A percentile compares a stretch with the other conserved stretches of the same genome.
Evolutionary conservation across 228 moss, liverwort and hornwort genomes (phyloP).

Genomic region (Sphagnum magellanicum): DNA sequence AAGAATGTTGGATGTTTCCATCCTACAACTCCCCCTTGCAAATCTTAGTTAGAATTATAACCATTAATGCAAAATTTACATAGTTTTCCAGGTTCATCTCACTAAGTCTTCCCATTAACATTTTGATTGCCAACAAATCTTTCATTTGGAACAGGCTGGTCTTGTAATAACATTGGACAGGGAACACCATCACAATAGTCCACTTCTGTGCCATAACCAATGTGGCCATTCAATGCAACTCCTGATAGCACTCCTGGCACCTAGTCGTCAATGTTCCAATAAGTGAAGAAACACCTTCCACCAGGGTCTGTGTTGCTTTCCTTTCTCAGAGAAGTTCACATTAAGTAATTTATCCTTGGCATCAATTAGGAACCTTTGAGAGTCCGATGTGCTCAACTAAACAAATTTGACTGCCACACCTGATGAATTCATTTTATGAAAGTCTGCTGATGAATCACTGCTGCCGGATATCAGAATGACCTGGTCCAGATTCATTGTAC

Average conservation of each 20-base stretch:
- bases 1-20: no score
- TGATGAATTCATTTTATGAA: constrained; percentile 20
- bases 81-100: neutral
- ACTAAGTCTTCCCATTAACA: neutral
- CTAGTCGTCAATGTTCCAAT: constrained; percentile 45
- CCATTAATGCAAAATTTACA: neutral
- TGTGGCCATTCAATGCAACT: constrained; percentile 17
- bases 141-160: constrained; percentile 10
- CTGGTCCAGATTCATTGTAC: constrained; percentile 27
- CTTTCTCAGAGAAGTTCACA: constrained; percentile 19
- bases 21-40: no score
- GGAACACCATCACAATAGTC: constrained; percentile 37
- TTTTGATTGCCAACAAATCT: neutral
- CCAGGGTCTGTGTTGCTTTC: constrained; percentile 62
- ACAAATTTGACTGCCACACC: constrained; percentile 10
- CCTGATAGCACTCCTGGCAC: constrained; percentile 9
- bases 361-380: constrained; percentile 35
- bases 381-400: constrained; percentile 18
- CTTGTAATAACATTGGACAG: constrained; percentile 25
- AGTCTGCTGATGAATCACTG: constrained; percentile 34
- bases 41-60: no score
- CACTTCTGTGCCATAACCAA: constrained; percentile 59
- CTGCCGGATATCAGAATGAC: constrained; percentile 28
- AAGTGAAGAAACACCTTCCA: constrained; percentile 69
- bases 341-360: constrained; percentile 20